Evolutionary conservation across 805 yeast genomes (phyloP), one percentile per base, ranked within the genome.

Genomic region (Myxozyma mucilagina): DNA sequence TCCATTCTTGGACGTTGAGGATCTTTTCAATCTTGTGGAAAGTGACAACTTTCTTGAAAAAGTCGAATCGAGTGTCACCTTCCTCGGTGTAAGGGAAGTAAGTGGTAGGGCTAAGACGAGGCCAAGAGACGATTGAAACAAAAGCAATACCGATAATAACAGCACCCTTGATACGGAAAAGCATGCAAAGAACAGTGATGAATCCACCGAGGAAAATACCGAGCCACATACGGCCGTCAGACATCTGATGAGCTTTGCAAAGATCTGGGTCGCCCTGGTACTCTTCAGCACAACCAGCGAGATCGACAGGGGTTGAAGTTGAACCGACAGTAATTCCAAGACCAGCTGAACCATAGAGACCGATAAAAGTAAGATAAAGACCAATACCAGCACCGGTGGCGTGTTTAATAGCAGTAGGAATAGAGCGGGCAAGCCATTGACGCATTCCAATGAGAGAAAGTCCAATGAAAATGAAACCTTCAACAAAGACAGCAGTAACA

Each of bases 351-450:
- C 63, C 59, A 11, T 59, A 58, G 36, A 66, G 66, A 31, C 68
- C 68, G 36, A 66, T 66, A 49, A 66, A 43, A 35, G 68, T 66
- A 18, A 66, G 56, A 43, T 64, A 66, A 16, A 66, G 56, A 11
- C 68, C 68, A 51, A 66, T 66, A 24, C 68, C 68, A 32, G 68
- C 67, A 24, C 67, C 67, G 18, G 68, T 59, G 31, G 68, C 68
- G 42, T 62, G 56, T 56, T 66, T 66, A 54, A 66, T 61, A 39
- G 59, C 52, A 20, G 56, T 45, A 29, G 68, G 68, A 45, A 66
- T 66, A 14, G 66, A 64, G 11, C 68, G 66, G n/a, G 68, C 68
- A 7, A 66, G 63, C 68, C 68, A 66, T 48, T 66, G 68, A n/a
- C 68, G 61, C 41, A 66, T 54, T n/a, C 68, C 68, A 32, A 66